Base-by-base conservation (phyloP, 2,329 filamentous ascomycete genomes). In the Gyromitra esculenta region DNA sequence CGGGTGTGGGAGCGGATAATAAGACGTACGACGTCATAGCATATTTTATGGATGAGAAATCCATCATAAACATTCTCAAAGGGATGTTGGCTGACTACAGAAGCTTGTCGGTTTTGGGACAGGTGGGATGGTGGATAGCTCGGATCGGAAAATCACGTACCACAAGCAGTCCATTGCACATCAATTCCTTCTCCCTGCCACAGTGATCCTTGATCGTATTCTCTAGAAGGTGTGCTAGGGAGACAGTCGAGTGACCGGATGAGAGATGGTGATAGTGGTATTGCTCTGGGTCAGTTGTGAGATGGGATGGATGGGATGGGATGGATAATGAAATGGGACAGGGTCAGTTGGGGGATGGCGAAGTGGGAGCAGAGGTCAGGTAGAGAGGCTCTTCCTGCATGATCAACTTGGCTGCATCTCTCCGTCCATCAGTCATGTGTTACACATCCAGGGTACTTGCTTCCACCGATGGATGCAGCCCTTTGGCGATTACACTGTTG, bases 361-460 rank as follows among this genome's bases (percentile, higher is more conserved):
- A 62, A 54, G 56, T 62, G 31, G 39, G 65, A 66, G 59, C 39
- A 64, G 50, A 59, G n/a, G 45, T 75, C 39, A 69, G 70, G 39
- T 41, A 69, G 50, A 39, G 65, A 52, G 71, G 65, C 72, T 75
- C 72, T 75, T 70, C 35, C 37, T 74, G 66, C 72, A 75, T 75
- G 72, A 75, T 71, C 65, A 70, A 35, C 68, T 68, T 73, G 63
- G 63, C 70, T 31, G 25, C 25, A 31, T 31, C 25, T 65, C 35
- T 39, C 63, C 48, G 59, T 63, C 43, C 43, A 60, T 56, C 65
- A 70, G 66, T 70, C 72, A 75, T 54, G 57, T 70, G 66, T 71
- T 68, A 74, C 66, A 70, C 72, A 71, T 64, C 52, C 70, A 66
- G 70, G 69, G 69, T 43, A 43, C 18, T 54, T 6, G 54, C 25